Conservation (phyloP, 2,329 filamentous ascomycete genomes). For the Arthrobotrys conoides region DNA sequence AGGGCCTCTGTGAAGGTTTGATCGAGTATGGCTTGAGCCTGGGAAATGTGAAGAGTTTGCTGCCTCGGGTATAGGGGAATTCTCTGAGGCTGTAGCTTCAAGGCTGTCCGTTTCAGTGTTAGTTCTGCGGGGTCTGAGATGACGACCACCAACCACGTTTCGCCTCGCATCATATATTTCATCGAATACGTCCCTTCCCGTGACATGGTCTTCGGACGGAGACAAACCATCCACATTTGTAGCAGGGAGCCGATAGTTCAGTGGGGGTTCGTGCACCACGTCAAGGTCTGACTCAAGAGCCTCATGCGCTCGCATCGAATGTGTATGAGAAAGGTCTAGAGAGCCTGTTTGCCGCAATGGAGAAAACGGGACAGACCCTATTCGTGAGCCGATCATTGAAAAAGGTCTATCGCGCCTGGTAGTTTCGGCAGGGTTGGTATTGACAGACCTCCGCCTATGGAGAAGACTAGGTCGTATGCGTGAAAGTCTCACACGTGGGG, state of each 20-base stretch:
- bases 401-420: slow-evolving; percentile 36
- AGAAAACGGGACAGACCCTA: slow-evolving; percentile 35
- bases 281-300: not conserved
- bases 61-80: not conserved
- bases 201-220: not conserved
- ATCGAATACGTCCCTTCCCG: slow-evolving; percentile 11
- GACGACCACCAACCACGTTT: slow-evolving; percentile 1
- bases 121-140: slow-evolving; percentile 22
- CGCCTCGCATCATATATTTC: slow-evolving; percentile 28
- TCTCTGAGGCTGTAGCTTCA: slow-evolving; percentile 10
- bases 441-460: slow-evolving; percentile 37
- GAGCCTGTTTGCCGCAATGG: slow-evolving; percentile 33
- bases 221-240: not conserved
- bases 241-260: not conserved
- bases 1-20: slow-evolving; percentile 1
- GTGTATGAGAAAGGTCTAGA: slow-evolving; percentile 32
- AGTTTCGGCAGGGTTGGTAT: slow-evolving; percentile 15
- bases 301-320: not conserved
- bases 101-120: slow-evolving; percentile 7
- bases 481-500: slow-evolving; percentile 33
- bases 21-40: slow-evolving; percentile 7
- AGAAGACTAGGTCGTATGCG: slow-evolving; percentile 42
- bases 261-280: slow-evolving; percentile 8
- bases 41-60: not conserved
- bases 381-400: slow-evolving; percentile 37